Conservation (phyloP, 768 basidiomycete species). For the Mycena amicta region DNA sequence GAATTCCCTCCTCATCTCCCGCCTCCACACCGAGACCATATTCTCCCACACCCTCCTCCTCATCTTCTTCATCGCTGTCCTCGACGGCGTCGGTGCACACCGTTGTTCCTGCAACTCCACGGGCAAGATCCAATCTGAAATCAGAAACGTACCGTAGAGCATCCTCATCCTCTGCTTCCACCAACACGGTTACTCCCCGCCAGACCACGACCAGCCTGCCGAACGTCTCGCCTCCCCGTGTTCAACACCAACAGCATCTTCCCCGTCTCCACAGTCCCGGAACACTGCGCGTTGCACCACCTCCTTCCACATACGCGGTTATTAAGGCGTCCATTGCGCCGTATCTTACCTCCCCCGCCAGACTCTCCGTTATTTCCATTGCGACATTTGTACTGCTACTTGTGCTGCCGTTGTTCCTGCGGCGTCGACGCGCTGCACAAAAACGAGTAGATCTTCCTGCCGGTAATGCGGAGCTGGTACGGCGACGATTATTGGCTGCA, state of each 20-base stretch:
- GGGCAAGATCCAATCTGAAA: slow-evolving; percentile 29
- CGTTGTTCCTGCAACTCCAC: slow-evolving; percentile 56
- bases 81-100: slow-evolving; percentile 78
- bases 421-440: slow-evolving; percentile 33
- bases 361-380: slow-evolving; percentile 37
- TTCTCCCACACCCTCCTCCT: slow-evolving; percentile 57
- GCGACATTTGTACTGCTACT: slow-evolving; percentile 52
- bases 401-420: slow-evolving; percentile 47
- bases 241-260: slow-evolving; percentile 1
- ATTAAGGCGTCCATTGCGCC: slow-evolving; percentile 51
- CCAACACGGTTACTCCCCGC: slow-evolving; percentile 41
- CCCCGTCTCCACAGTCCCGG: slow-evolving; percentile 21
- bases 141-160: slow-evolving; percentile 27
- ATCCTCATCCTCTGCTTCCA: slow-evolving; percentile 36
- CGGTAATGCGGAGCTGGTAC: slow-evolving; percentile 58
- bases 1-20: slow-evolving; percentile 34
- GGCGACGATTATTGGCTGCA: slow-evolving; percentile 52
- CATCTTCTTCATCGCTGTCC: slow-evolving; percentile 68
- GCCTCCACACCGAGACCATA: slow-evolving; percentile 32
- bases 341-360: slow-evolving; percentile 46
- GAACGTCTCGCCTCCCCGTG: slow-evolving; percentile 26
- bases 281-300: slow-evolving; percentile 25
- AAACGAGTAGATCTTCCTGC: slow-evolving; percentile 21
- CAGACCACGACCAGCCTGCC: slow-evolving; percentile 38
- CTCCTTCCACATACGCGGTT: slow-evolving; percentile 40